A percentile compares a stretch with the other conserved stretches of the same genome.
phyloP scores from a whole-genome alignment of 345 rosid species.

The Linum tenue region DNA sequence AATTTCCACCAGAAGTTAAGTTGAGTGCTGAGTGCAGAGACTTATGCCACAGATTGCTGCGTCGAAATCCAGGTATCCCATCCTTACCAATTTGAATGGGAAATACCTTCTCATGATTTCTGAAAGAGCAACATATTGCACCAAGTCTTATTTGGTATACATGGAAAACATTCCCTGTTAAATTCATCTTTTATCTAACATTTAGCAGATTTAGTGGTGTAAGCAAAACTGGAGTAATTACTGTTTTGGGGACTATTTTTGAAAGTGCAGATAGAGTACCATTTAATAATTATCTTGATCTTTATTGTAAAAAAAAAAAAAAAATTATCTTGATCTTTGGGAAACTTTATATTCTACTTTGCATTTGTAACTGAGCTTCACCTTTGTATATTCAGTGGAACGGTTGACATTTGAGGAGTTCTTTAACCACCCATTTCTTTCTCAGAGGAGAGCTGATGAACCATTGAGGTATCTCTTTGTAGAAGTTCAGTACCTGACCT shows the following conservation, averaged over 20 bases:
- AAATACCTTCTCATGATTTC: neutral
- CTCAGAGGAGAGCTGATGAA: constrained; percentile 37
- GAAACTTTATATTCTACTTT: neutral
- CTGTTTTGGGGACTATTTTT: neutral
- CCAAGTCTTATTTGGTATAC: neutral
- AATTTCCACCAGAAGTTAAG: constrained; percentile 49
- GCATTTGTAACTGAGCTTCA: neutral
- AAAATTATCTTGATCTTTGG: neutral
- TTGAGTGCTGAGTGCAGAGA: constrained; percentile 69
- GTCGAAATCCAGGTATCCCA: constrained; percentile 77
- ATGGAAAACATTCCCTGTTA: neutral
- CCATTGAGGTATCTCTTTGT: constrained; percentile 42
- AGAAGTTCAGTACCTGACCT: neutral
- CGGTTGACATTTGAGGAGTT: constrained; percentile 92
- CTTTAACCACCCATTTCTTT: constrained; percentile 81
- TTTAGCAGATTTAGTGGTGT: neutral
- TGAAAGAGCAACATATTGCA: neutral
- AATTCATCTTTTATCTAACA: neutral
- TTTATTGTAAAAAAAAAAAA: too few relatives aligned
- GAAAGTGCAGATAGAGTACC: neutral
- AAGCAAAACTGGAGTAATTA: neutral
- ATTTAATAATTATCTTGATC: neutral
- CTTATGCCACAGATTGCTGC: constrained; percentile 79
- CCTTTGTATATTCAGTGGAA: constrained; percentile 56
- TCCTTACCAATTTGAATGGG: constrained; percentile 7